Evolutionary conservation across 306 rosid species (phyloP).

Genomic region (Sicyos baderoa): DNA sequence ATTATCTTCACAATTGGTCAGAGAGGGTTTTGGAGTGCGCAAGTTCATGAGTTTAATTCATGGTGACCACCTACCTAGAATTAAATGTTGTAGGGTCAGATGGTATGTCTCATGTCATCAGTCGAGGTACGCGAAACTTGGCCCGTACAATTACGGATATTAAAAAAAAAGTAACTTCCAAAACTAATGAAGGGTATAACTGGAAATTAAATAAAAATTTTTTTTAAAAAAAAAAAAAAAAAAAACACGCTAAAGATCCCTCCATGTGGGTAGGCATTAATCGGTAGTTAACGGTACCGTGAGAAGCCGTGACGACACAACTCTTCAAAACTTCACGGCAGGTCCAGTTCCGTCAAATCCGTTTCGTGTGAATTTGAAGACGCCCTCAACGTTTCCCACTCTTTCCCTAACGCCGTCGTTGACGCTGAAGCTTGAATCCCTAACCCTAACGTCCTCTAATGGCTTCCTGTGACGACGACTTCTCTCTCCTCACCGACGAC

Average conservation of each 20-base stretch:
- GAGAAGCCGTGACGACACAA: slow-evolving; percentile 45
- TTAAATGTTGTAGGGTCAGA: too few species aligned
- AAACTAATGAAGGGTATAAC: background rate
- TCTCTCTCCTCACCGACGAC: slow-evolving; percentile 76
- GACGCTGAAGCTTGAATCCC: slow-evolving; percentile 28
- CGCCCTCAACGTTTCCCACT: slow-evolving; percentile 18
- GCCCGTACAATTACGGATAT: too few species aligned
- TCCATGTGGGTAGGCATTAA: background rate
- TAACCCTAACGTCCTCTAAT: slow-evolving; percentile 69
- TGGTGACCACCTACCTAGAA: too few species aligned
- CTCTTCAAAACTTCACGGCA: slow-evolving; percentile 40
- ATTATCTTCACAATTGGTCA: too few species aligned
- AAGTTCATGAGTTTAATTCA: too few species aligned
- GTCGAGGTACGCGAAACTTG: too few species aligned
- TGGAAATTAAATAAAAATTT: too few species aligned
- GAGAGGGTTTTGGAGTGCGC: too few species aligned
- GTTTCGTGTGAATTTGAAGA: slow-evolving; percentile 21
- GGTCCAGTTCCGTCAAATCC: slow-evolving; percentile 50
- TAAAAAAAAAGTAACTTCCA: background rate
- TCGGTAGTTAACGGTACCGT: slow-evolving; percentile 77
- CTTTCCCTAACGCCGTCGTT: slow-evolving; percentile 51
- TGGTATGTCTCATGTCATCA: too few species aligned
- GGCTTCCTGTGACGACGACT: slow-evolving; percentile 96
- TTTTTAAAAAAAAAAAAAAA: slow-evolving; percentile 8
- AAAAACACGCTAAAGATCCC: slow-evolving; percentile 14